These are phyloP conservation scores for Arthonia radiata DNA, from an alignment of 495 filamentous ascomycete genomes.

Conservation along the genomic window DNA sequence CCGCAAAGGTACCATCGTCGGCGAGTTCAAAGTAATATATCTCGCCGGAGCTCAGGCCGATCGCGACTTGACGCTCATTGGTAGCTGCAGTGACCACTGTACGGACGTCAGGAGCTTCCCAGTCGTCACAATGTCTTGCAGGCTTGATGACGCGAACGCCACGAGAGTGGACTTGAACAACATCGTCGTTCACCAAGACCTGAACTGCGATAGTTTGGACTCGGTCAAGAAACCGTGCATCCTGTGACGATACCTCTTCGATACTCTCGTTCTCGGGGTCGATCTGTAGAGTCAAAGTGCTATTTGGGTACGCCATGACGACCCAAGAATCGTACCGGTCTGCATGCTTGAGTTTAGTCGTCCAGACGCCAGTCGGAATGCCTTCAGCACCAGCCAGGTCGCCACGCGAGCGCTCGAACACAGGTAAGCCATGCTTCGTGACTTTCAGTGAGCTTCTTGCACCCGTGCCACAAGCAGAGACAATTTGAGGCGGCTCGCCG, in stretches of 20 bases:
- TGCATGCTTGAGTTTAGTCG: conserved; percentile 56
- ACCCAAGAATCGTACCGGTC: conserved; percentile 76
- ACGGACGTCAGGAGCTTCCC: conserved; percentile 77
- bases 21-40: conserved; percentile 98
- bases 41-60: conserved; percentile 83
- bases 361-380: conserved; percentile 90
- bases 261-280: conserved; percentile 96
- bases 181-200: conserved; percentile 74
- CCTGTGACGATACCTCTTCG: conserved; percentile 76
- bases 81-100: conserved; percentile 90
- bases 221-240: conserved; percentile 70
- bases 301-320: conserved; percentile 40
- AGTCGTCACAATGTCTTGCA: conserved; percentile 69
- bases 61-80: conserved; percentile 77
- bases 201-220: conserved; percentile 79
- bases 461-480: conserved; percentile 68
- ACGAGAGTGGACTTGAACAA: conserved; percentile 86
- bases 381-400: too few species aligned
- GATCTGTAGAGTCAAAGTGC: conserved; percentile 71
- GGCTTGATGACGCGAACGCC: conserved; percentile 76
- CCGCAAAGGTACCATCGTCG: conserved; percentile 63
- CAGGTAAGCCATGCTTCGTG: conserved; percentile 75
- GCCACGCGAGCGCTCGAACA: too few species aligned
- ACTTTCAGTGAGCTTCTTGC: conserved; percentile 75
- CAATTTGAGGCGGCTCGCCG: conserved; percentile 92